Percentiles rank a stretch among this genome's conserved stretches.
phyloP scores from a whole-genome alignment of 129 eudicot species.

The sunflower (Helianthus annuus) region DNA sequence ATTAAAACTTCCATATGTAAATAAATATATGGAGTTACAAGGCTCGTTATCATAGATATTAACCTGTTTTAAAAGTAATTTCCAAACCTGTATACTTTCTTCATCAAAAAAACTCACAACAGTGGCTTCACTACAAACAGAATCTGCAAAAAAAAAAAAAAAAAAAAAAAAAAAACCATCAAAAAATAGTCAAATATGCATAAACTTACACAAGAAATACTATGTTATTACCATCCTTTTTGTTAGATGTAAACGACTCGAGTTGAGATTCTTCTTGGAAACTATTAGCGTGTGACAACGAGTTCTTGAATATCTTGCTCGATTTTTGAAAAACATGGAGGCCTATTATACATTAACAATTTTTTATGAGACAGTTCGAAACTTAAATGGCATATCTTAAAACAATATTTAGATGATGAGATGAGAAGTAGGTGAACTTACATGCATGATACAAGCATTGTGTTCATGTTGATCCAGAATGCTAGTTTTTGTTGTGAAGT shows the following conservation, averaged over 20 bases:
- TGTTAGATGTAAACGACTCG: conserved; percentile 27
- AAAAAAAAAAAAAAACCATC: conserved; percentile 16
- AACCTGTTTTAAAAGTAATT: conserved; percentile 16
- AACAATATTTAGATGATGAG: not conserved
- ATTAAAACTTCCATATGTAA: conserved; percentile 4
- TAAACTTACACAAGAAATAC: conserved; percentile 1
- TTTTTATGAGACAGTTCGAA: not conserved
- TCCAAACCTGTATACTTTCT: conserved; percentile 40
- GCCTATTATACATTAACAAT: not conserved
- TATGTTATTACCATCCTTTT: conserved; percentile 55
- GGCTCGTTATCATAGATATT: not conserved
- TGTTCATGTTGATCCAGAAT: conserved; percentile 97
- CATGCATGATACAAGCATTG: conserved; percentile 97
- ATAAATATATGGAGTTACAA: conserved; percentile 6
- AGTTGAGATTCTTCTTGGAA: conserved; percentile 46
- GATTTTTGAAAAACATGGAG: too few species aligned
- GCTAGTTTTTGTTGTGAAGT: conserved; percentile 79
- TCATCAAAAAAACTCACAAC: conserved; percentile 39
- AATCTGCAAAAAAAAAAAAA: conserved; percentile 34
- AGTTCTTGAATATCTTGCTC: conserved; percentile 48
- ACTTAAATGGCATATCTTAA: not conserved
- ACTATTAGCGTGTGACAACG: conserved; percentile 44
- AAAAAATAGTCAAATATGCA: conserved; percentile 2
- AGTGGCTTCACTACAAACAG: conserved; percentile 37
- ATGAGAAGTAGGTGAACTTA: conserved; percentile 30